These are phyloP conservation scores for Aspergillus aculeatinus DNA, from an alignment of 2,329 filamentous ascomycete species.

Conservation along the genomic window DNA sequence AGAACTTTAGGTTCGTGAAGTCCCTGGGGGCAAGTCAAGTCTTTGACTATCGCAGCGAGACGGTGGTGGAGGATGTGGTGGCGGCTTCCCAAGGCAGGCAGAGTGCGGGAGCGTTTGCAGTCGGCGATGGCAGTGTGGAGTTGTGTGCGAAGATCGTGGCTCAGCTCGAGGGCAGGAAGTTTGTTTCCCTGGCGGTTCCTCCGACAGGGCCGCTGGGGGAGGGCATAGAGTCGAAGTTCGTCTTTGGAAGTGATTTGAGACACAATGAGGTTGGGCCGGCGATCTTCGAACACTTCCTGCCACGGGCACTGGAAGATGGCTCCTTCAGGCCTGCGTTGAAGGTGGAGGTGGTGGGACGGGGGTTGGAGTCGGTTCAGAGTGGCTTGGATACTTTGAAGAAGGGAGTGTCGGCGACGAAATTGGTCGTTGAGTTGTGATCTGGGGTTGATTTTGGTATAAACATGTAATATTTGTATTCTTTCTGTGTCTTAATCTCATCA, in stretches of 20 bases:
- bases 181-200: constrained; percentile 16
- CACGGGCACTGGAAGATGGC: constrained; percentile 35
- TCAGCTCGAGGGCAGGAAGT: constrained; percentile 18
- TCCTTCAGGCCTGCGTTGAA: constrained; percentile 30
- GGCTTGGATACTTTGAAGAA: constrained; percentile 20
- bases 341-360: constrained; percentile 21
- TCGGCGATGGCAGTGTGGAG: background rate
- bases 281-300: constrained; percentile 32
- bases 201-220: constrained; percentile 6
- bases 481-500: background rate
- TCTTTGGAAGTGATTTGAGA: constrained; percentile 23
- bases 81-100: constrained; percentile 13
- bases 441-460: background rate
- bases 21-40: constrained; percentile 47
- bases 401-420: constrained; percentile 28
- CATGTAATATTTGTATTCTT: background rate
- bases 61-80: constrained; percentile 17
- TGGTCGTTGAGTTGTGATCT: constrained; percentile 19
- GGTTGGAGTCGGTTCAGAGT: constrained; percentile 25
- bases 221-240: constrained; percentile 23
- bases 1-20: constrained; percentile 32
- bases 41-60: constrained; percentile 45
- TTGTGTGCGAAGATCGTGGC: constrained; percentile 13
- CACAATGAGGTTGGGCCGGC: constrained; percentile 28
- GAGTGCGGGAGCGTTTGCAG: constrained; percentile 6